Conservation (phyloP, 352 stramenopile species). For the Phytophthora quininea region DNA sequence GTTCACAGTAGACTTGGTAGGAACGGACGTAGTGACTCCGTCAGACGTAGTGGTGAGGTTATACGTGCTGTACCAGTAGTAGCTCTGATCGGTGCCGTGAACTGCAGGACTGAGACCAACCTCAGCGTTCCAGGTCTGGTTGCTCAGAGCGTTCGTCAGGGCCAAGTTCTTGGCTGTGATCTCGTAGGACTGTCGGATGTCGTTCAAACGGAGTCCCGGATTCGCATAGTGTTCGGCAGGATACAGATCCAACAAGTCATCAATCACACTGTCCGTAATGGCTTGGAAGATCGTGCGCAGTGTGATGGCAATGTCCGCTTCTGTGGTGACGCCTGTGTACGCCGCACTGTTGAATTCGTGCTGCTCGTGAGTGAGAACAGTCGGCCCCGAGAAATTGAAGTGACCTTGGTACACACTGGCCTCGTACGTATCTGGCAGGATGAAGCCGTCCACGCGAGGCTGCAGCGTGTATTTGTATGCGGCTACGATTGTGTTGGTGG, state of each 20-base stretch:
- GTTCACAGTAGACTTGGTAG: constrained; percentile 12
- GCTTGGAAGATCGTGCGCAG: constrained; percentile 26
- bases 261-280: constrained; percentile 28
- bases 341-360: constrained; percentile 23
- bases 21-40: constrained; percentile 11
- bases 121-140: constrained; percentile 33
- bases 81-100: constrained; percentile 26
- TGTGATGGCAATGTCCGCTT: constrained; percentile 22
- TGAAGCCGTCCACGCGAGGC: constrained; percentile 28
- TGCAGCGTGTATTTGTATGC: constrained; percentile 29
- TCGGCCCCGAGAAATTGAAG: constrained; percentile 37
- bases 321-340: constrained; percentile 12
- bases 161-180: constrained; percentile 23
- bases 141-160: constrained; percentile 25
- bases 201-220: constrained; percentile 24
- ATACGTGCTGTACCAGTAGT: constrained; percentile 36
- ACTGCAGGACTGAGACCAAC: constrained; percentile 15
- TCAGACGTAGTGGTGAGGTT: constrained; percentile 10
- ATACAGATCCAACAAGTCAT: constrained; percentile 28
- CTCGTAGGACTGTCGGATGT: constrained; percentile 32
- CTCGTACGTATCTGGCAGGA: constrained; percentile 33
- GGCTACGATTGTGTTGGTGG: constrained; percentile 10
- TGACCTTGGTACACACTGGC: constrained; percentile 32
- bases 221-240: constrained; percentile 23
- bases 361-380: constrained; percentile 27